phyloP scores from a whole-genome alignment of 768 basidiomycete species.

The Tulasnella calospora region DNA sequence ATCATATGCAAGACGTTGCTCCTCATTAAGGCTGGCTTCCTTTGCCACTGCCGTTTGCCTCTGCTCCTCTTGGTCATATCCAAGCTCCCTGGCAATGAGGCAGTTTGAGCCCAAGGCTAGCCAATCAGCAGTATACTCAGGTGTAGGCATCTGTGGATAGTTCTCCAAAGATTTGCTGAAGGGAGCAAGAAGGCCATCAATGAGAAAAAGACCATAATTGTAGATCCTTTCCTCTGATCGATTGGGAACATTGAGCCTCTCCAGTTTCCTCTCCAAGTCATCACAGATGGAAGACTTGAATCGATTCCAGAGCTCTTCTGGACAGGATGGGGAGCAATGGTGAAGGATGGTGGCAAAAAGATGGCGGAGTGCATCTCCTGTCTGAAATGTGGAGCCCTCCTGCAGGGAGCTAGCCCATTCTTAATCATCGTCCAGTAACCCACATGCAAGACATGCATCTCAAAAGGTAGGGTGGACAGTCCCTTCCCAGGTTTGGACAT shows the following conservation, averaged over 20 bases:
- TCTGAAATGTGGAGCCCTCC: too few species aligned
- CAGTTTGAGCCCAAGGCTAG: neutral
- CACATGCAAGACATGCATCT: too few species aligned
- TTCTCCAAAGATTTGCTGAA: constrained; percentile 33
- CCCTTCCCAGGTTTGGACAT: too few species aligned
- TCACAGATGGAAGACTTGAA: constrained; percentile 42
- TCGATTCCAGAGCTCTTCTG: constrained; percentile 41
- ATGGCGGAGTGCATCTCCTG: constrained; percentile 31
- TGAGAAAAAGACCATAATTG: constrained; percentile 45
- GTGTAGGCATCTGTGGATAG: constrained; percentile 24
- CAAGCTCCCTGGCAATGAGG: too few species aligned
- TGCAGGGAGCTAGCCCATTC: too few species aligned
- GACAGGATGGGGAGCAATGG: constrained; percentile 34
- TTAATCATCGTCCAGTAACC: too few species aligned
- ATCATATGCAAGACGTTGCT: constrained; percentile 31
- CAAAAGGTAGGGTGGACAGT: too few species aligned
- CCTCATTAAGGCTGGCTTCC: too few species aligned
- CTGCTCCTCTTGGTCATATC: too few species aligned
- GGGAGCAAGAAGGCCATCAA: constrained; percentile 1
- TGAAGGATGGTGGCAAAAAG: constrained; percentile 43
- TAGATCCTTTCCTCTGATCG: constrained; percentile 37
- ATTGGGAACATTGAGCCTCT: neutral
- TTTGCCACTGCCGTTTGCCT: too few species aligned
- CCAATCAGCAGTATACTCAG: constrained; percentile 35
- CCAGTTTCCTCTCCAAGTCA: constrained; percentile 37